Evolutionary conservation across 176 grass and related monocot genomes (phyloP), one percentile per base, ranked within the genome.

Genomic region (bread wheat (Triticum aestivum)): DNA sequence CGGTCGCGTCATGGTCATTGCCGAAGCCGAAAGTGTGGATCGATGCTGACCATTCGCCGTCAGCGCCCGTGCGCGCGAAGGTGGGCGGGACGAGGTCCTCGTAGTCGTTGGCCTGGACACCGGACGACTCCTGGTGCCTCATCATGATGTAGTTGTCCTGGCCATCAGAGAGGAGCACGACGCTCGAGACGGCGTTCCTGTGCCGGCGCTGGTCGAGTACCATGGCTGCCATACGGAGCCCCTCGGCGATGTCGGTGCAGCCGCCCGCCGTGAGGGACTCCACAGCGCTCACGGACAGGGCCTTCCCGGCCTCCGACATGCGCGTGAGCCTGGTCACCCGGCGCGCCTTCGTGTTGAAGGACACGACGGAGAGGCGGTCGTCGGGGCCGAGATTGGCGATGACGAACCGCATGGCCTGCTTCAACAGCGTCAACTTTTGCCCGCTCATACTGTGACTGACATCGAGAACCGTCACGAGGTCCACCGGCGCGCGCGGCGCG

Each of bases 11-110:
- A 30, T 97, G 92, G 79, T 97, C 92, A 6, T 75, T 83, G 37
- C 94, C 94, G 78, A 97, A 97, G 1, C 94, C 94, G 26, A 97
- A 92, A 7, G 94, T 87, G 87, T 97, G 94, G 66, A 97, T 86
- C 20, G 92, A 81, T 12, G 85, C 37, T 0, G 86, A 70, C 59
- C 67, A 63, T 0, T 80, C 78, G 4, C 38, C 49, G 6, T 58
- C 52, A 20, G 38, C 20, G 2, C 51, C 39, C 0, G 90, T 23
- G 6, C 24, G 37, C 45, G 63, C 11, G 74, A 91, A 86, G 6
- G 68, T 73, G 2, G 79, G 37, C 42, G 92, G 92, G 64, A 97
- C 67, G 33, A 97, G 92, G 45, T 29, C 78, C 37, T 92, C 88
- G 52, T 94, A 92, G 83, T 77, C 78, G 80, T 77, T 81, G 56